Evolutionary conservation across 108 stramenopile species (phyloP), one percentile per base, ranked within the genome.

Genomic region (Nitzschia palea): DNA sequence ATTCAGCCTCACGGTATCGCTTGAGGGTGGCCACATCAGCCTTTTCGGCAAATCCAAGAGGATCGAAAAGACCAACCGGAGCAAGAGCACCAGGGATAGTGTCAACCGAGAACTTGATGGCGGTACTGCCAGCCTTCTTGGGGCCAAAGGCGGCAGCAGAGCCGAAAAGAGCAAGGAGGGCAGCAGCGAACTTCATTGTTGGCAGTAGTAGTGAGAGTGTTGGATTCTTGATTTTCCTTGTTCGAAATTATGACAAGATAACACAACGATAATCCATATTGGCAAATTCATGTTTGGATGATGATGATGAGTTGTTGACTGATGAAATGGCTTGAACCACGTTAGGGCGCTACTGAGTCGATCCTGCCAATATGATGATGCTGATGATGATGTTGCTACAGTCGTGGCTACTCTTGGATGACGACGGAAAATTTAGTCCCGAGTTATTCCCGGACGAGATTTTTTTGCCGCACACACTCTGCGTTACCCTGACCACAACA

Each of bases 1-100:
- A 71, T 58, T 90, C 89, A 23, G 92, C 89, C 78, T 93, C 92
- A 44, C 88, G 87, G 81, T 83, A 93, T 62, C 86, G 86, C 72
- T 86, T 86, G 45, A 86, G 67, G 68, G 83, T 80, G 36, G 65
- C 72, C 51, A 53, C 68, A 40, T 86, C 82, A 40, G 73, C 76
- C 18, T 77, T 70, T 28, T 72, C 86, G 77, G 83, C 78, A 50
- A 84, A 81, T 34, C 79, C 79, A 40, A 82, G 66, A 30, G 83
- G 83, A 51, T 87, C 86, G 68, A 84, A 87, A 55, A 66, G 40
- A 27, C 78, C 80, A 14, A 77, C 50, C 29, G 86, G 86, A 9
- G 68, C 77, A 22, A 87, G 35, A 28, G 67, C 55, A 40, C 86
- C 86, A 37, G 82, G 78, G n/a, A 80, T 73, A 31, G 43, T 34